A percentile compares a stretch with the other conserved stretches of the same genome.
Conservation (phyloP, 192 early-diverging fungal genomes). For the Irineochytrium annulatum region DNA sequence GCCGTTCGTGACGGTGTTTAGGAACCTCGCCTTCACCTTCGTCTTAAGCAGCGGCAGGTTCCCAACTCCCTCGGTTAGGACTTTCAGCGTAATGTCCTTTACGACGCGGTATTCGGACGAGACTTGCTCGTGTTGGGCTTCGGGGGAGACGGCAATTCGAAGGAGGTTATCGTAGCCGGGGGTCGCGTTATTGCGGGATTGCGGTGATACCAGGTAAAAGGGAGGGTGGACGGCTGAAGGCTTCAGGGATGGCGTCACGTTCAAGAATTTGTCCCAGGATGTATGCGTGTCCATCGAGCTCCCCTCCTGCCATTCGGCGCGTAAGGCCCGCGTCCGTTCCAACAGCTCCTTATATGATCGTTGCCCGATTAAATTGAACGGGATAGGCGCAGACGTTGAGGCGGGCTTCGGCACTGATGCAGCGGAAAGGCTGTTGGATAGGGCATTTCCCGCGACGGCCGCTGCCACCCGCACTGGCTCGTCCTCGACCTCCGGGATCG, state of each 20-base stretch:
- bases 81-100: neutral
- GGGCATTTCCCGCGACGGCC: too few species aligned
- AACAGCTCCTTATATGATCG: neutral
- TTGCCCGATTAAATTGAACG: neutral
- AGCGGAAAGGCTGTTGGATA: neutral
- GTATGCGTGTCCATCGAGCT: neutral
- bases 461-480: neutral
- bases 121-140: too few species aligned
- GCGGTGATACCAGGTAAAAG: neutral
- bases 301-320: neutral
- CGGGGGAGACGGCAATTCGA: too few species aligned
- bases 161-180: neutral
- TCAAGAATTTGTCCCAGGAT: neutral
- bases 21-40: neutral
- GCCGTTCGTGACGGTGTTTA: neutral
- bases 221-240: slow-evolving; percentile 1
- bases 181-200: neutral
- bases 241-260: neutral
- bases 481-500: neutral
- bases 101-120: too few species aligned
- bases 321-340: neutral
- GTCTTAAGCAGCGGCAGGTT: neutral
- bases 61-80: neutral
- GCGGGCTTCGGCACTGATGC: neutral
- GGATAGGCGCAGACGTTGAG: too few species aligned